A percentile compares a stretch with the other conserved stretches of the same genome.
These are phyloP conservation scores for Cystobasidium pallidum DNA, from an alignment of 1,284 basidiomycete species.

Conservation along the genomic window DNA sequence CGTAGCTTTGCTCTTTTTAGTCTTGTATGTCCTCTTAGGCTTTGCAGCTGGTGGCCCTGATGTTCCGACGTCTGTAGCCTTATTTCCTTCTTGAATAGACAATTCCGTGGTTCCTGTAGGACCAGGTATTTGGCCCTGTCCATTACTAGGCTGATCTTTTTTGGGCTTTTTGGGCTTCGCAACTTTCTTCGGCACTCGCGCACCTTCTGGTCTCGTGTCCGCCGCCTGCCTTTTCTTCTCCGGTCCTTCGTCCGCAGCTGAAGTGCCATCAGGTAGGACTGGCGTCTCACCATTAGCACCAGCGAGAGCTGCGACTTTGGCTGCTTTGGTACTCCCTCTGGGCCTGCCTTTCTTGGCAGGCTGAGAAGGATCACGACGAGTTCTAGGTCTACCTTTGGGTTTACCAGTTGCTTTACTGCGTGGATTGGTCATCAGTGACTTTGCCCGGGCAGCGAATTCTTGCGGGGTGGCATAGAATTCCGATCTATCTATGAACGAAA, in stretches of 20 bases:
- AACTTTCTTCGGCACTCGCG: slow-evolving; percentile 1
- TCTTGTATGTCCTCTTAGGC: background rate
- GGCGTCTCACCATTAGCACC: background rate
- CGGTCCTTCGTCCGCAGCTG: background rate
- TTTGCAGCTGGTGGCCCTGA: background rate
- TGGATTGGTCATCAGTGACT: background rate
- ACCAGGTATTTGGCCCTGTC: background rate
- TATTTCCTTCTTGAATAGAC: background rate
- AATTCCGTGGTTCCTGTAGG: background rate
- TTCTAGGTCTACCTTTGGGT: background rate
- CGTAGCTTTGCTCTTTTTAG: background rate
- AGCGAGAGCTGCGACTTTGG: background rate
- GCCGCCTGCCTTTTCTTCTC: background rate
- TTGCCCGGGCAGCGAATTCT: slow-evolving; percentile 4
- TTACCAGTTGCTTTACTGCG: background rate
- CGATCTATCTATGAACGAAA: slow-evolving; percentile 59
- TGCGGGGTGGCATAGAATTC: slow-evolving; percentile 62
- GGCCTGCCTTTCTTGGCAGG: slow-evolving; percentile 17
- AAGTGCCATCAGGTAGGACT: background rate
- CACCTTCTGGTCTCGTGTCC: background rate
- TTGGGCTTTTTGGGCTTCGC: slow-evolving; percentile 2
- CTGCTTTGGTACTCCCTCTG: slow-evolving; percentile 9
- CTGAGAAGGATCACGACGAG: background rate
- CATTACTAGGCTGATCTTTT: background rate
- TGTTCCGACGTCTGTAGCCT: background rate